Conservation (phyloP, 345 rosid genomes). For the Moricandia arvensis region DNA sequence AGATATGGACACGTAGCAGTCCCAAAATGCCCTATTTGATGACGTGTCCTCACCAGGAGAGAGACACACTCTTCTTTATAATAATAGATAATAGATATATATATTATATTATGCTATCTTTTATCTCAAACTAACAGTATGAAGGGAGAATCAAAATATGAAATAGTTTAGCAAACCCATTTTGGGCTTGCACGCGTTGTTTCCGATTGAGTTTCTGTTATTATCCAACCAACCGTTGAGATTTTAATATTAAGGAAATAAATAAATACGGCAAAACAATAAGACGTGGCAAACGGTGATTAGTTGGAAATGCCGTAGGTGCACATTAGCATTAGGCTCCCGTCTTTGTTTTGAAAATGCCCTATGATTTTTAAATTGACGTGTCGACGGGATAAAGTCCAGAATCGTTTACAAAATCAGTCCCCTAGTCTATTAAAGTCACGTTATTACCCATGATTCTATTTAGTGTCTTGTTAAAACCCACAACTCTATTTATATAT, state of each 20-base stretch:
- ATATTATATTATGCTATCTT: no score
- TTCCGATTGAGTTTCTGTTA: neutral
- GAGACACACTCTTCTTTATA: no score
- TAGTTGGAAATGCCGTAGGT: constrained; percentile 9
- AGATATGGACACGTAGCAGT: no score
- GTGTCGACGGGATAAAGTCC: constrained; percentile 30
- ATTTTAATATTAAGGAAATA: neutral
- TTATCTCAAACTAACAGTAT: no score
- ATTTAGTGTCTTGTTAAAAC: neutral
- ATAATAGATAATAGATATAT: no score
- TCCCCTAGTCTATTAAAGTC: neutral
- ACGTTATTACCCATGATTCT: neutral
- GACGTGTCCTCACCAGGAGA: no score
- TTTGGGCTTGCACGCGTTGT: neutral
- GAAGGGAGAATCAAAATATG: neutral
- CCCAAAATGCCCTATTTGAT: no score
- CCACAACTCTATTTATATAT: neutral
- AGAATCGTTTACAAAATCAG: constrained; percentile 6
- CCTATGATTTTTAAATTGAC: constrained; percentile 10
- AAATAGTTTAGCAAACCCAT: neutral
- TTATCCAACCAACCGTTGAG: neutral
- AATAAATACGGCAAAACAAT: neutral
- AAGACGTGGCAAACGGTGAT: neutral
- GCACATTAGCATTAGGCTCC: constrained; percentile 34
- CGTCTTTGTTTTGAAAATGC: constrained; percentile 29